These are phyloP conservation scores for Ascochyta pisi DNA, from an alignment of 2,329 filamentous ascomycete species.

Conservation along the genomic window DNA sequence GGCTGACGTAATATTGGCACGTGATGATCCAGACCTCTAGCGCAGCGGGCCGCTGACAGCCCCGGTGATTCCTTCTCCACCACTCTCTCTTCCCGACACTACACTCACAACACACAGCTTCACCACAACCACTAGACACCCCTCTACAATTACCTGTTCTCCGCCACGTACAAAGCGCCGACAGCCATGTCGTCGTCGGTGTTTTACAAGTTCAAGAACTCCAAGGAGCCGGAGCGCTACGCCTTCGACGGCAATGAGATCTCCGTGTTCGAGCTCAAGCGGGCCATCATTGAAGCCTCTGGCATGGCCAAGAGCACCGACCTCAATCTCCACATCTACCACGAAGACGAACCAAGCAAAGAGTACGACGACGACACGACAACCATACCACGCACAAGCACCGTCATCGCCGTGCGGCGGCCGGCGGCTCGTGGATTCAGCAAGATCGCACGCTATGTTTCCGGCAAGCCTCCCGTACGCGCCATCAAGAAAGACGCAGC, in stretches of 20 bases:
- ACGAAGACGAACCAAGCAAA: conserved; percentile 83
- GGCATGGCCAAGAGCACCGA: conserved; percentile 94
- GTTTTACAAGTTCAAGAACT: conserved; percentile 99
- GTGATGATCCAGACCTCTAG: background rate
- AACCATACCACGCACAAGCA: conserved; percentile 95
- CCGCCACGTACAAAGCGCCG: background rate
- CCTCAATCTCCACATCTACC: conserved; percentile 93
- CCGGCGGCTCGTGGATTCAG: conserved; percentile 88
- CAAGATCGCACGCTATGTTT: conserved; percentile 91
- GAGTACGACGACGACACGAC: conserved; percentile 98
- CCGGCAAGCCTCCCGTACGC: conserved; percentile 90
- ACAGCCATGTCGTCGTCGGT: conserved; percentile 86
- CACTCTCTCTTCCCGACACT: conserved; percentile 14
- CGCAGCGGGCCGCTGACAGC: background rate
- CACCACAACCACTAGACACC: background rate
- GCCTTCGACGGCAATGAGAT: conserved; percentile 98
- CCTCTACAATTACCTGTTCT: conserved; percentile 14
- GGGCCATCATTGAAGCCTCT: conserved; percentile 95
- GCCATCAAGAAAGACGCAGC: conserved; percentile 74
- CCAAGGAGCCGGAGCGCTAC: conserved; percentile 92
- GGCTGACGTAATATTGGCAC: background rate
- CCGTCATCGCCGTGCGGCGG: conserved; percentile 85
- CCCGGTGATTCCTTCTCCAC: conserved; percentile 12
- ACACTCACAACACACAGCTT: conserved; percentile 3
- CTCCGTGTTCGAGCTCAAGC: conserved; percentile 97